Conservation (phyloP, 306 rosid genomes). For the Castanopsis chinensis region DNA sequence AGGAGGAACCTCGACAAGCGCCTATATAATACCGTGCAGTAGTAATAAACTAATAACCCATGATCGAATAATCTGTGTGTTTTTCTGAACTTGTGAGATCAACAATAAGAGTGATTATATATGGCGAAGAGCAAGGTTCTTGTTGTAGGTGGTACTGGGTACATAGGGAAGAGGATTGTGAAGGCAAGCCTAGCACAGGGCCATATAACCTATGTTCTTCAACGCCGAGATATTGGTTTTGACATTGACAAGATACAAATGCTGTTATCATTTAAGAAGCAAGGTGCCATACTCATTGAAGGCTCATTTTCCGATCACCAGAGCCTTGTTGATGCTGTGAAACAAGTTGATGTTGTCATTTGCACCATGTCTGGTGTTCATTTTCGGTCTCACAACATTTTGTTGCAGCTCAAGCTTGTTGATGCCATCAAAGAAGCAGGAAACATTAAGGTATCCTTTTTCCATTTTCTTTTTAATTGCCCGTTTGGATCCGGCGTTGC, state of each 20-base stretch:
- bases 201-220: slow-evolving; percentile 63
- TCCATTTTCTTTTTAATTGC: too few species aligned
- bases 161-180: slow-evolving; percentile 70
- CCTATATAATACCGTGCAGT: too few species aligned
- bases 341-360: slow-evolving; percentile 69
- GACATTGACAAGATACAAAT: slow-evolving; percentile 67
- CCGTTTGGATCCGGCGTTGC: too few species aligned
- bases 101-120: too few species aligned
- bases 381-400: slow-evolving; percentile 58
- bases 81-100: neutral
- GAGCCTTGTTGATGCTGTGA: slow-evolving; percentile 73
- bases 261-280: slow-evolving; percentile 60
- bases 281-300: slow-evolving; percentile 62
- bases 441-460: slow-evolving; percentile 59
- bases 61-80: too few species aligned
- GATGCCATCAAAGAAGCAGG: slow-evolving; percentile 79
- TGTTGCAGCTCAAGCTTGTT: slow-evolving; percentile 80
- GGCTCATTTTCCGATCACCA: slow-evolving; percentile 64
- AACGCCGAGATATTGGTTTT: slow-evolving; percentile 64
- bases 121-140: slow-evolving; percentile 76
- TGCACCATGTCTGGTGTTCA: slow-evolving; percentile 82
- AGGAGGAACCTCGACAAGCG: too few species aligned
- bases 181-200: slow-evolving; percentile 68
- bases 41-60: too few species aligned
- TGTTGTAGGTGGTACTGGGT: slow-evolving; percentile 83